Evolutionary conservation across 345 rosid genomes (phyloP).

Genomic region (Pugionium cornutum): DNA sequence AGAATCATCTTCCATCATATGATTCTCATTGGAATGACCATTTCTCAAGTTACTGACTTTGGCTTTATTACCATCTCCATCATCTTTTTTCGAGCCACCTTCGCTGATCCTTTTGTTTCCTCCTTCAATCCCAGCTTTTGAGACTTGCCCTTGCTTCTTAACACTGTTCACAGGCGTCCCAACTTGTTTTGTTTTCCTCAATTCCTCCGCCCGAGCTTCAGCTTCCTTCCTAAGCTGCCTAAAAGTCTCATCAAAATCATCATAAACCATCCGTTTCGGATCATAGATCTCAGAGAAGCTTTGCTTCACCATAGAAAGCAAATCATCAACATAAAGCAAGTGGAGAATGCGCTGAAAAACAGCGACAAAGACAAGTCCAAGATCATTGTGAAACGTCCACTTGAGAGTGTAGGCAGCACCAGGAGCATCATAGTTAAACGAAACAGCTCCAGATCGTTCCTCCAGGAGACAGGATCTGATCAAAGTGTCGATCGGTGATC

Average conservation of each 20-base stretch:
- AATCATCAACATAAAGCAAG: slow-evolving; percentile 85
- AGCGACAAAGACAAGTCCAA: slow-evolving; percentile 93
- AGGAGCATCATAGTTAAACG: slow-evolving; percentile 70
- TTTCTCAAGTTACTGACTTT: slow-evolving; percentile 57
- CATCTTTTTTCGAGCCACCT: slow-evolving; percentile 45
- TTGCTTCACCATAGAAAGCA: slow-evolving; percentile 72
- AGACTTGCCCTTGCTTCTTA: slow-evolving; percentile 63
- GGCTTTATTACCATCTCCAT: slow-evolving; percentile 57
- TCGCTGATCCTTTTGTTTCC: slow-evolving; percentile 56
- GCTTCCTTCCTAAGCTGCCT: slow-evolving; percentile 96
- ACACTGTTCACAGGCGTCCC: slow-evolving; percentile 53
- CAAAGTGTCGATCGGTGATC: slow-evolving; percentile 89
- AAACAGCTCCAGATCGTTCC: slow-evolving; percentile 89
- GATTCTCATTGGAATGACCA: slow-evolving; percentile 60
- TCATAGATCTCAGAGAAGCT: slow-evolving; percentile 80
- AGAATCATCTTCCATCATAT: slow-evolving; percentile 47
- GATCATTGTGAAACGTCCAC: slow-evolving; percentile 96
- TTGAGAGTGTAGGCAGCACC: slow-evolving; percentile 91
- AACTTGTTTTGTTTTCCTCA: slow-evolving; percentile 68
- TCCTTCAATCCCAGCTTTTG: slow-evolving; percentile 58
- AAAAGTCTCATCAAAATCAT: slow-evolving; percentile 77
- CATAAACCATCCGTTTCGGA: slow-evolving; percentile 59
- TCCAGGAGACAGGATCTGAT: slow-evolving; percentile 92
- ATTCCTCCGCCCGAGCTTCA: slow-evolving; percentile 82
- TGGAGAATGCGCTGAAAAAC: slow-evolving; percentile 95